Conservation (phyloP, 768 basidiomycete species). For the Rhizopogon vinicolor region DNA sequence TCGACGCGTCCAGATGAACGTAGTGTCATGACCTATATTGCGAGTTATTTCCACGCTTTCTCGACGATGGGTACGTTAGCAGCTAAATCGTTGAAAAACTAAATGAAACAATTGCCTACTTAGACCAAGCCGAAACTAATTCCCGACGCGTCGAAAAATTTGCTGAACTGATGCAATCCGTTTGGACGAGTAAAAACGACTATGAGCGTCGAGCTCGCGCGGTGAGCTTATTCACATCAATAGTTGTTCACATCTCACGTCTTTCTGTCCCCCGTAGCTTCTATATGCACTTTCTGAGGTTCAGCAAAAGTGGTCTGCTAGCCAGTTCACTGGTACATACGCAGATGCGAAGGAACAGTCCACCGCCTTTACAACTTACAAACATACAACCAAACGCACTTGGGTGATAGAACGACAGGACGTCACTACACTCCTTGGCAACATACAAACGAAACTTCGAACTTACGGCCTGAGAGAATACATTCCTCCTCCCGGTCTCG, state of each 20-base stretch:
- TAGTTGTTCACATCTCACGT: not conserved
- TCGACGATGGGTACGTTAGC: slow-evolving; percentile 80
- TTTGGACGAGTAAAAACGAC: slow-evolving; percentile 85
- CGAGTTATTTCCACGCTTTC: slow-evolving; percentile 97
- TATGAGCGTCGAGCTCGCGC: slow-evolving; percentile 83
- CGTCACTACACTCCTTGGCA: slow-evolving; percentile 80
- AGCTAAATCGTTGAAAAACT: not conserved
- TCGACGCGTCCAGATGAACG: slow-evolving; percentile 88
- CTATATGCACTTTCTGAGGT: slow-evolving; percentile 63
- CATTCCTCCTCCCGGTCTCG: slow-evolving; percentile 67
- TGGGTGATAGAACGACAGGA: slow-evolving; percentile 94
- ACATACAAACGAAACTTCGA: slow-evolving; percentile 89
- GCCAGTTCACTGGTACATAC: slow-evolving; percentile 70
- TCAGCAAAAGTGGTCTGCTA: slow-evolving; percentile 65
- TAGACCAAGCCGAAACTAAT: slow-evolving; percentile 94
- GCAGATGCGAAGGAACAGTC: slow-evolving; percentile 76
- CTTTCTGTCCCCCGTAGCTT: slow-evolving; percentile 35
- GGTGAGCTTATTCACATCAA: slow-evolving; percentile 33
- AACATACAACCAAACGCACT: slow-evolving; percentile 75
- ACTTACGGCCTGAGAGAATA: slow-evolving; percentile 89
- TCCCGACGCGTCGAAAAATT: slow-evolving; percentile 94
- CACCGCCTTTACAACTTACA: slow-evolving; percentile 70
- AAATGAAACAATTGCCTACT: not conserved
- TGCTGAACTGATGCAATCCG: slow-evolving; percentile 90
- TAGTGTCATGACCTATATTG: slow-evolving; percentile 97